A percentile compares a stretch with the other conserved stretches of the same genome.
Conservation (phyloP, 1,139 yeast species). For the Geotrichum bryndzae region DNA sequence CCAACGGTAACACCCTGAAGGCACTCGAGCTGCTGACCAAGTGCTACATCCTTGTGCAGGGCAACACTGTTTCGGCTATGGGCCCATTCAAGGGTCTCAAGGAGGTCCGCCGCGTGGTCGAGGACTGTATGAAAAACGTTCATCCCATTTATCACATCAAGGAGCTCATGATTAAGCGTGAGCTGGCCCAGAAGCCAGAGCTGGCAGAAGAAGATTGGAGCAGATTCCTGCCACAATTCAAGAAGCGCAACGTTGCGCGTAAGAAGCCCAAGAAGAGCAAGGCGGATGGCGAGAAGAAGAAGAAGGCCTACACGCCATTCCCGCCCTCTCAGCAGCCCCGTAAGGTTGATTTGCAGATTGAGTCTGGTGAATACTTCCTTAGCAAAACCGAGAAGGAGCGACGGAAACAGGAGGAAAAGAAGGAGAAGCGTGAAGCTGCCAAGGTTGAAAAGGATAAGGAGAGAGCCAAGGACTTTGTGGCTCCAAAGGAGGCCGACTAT, state of each 20-base stretch:
- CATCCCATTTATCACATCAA: conserved; percentile 97
- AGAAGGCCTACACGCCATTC: conserved; percentile 95
- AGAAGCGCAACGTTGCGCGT: conserved; percentile 92
- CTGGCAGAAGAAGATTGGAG: conserved; percentile 96
- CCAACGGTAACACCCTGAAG: conserved; percentile 92
- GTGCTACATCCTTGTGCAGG: conserved; percentile 93
- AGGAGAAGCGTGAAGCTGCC: conserved; percentile 68
- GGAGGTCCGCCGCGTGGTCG: conserved; percentile 88
- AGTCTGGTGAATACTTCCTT: conserved; percentile 96
- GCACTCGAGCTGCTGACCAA: conserved; percentile 89
- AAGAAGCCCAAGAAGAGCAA: conserved; percentile 68
- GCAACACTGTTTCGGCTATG: conserved; percentile 95
- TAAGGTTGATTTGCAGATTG: conserved; percentile 94
- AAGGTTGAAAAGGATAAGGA: conserved; percentile 62
- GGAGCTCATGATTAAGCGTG: conserved; percentile 95
- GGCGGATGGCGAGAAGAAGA: conserved; percentile 44
- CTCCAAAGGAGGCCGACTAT: conserved; percentile 72
- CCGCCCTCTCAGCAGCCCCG: conserved; percentile 98
- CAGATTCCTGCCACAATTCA: conserved; percentile 92
- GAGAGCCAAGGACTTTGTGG: conserved; percentile 70
- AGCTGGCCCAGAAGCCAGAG: conserved; percentile 89
- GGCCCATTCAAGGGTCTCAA: conserved; percentile 93
- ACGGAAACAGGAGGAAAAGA: conserved; percentile 68
- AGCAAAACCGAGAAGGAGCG: conserved; percentile 74
- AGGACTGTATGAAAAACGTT: conserved; percentile 92